A percentile compares a stretch with the other conserved stretches of the same genome.
These are phyloP conservation scores for Leccinum subtestaceum DNA, from an alignment of 768 basidiomycete genomes.

Conservation along the genomic window DNA sequence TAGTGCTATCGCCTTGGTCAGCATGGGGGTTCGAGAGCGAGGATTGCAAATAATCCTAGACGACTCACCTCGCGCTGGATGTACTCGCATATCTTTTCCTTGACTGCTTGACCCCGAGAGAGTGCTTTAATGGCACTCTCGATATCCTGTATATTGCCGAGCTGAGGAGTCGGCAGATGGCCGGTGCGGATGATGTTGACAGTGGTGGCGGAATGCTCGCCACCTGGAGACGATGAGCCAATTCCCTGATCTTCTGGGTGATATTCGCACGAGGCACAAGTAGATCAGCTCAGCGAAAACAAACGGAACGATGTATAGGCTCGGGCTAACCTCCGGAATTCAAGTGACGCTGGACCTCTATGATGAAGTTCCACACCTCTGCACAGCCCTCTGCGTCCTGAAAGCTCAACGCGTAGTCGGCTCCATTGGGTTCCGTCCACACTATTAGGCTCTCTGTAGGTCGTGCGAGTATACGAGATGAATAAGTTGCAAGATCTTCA, in stretches of 20 bases:
- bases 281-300: conserved; percentile 16
- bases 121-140: conserved; percentile 76
- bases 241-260: conserved; percentile 44
- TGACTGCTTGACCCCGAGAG: conserved; percentile 65
- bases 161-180: conserved; percentile 69
- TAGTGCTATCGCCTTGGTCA: conserved; percentile 58
- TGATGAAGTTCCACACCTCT: conserved; percentile 97
- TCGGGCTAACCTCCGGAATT: conserved; percentile 52
- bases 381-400: conserved; percentile 94
- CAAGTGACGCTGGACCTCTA: conserved; percentile 87
- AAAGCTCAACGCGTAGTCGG: conserved; percentile 95
- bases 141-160: conserved; percentile 77
- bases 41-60: not conserved
- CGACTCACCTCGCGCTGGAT: conserved; percentile 77
- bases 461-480: conserved; percentile 14
- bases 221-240: conserved; percentile 62
- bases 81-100: conserved; percentile 87
- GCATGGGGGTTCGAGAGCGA: not conserved
- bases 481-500: conserved; percentile 5
- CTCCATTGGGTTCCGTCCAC: conserved; percentile 95
- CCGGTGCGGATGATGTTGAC: conserved; percentile 67
- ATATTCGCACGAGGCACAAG: conserved; percentile 13
- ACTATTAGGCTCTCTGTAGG: conserved; percentile 90
- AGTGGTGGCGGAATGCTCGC: conserved; percentile 58
- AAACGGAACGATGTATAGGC: conserved; percentile 9